Evolutionary conservation across 129 eudicot species (phyloP), one percentile per base, ranked within the genome.

Genomic region (Pulicaria dysenterica): DNA sequence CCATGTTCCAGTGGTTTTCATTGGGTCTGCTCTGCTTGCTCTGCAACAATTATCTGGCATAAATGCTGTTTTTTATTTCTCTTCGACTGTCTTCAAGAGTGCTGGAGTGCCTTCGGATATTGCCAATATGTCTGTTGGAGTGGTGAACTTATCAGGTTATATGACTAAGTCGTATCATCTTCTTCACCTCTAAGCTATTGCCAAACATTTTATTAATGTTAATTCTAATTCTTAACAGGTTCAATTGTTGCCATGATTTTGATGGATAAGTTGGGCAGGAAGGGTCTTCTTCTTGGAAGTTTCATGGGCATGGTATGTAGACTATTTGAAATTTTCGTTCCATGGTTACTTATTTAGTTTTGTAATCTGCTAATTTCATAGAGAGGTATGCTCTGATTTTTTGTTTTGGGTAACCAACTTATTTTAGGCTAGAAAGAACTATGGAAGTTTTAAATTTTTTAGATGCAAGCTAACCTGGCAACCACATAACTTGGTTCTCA

Each of bases 241-340:
- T 91, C 97, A 39, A 42, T 88, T 51, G 74, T 85, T 17, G 97
- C 97, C 5, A 88, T 85, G 83, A 54, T 84, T 73, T 81, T 91
- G 79, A 91, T 91, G 97, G 95, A 91, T 83, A 91, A 77, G 69
- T 79, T 91, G 61, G 97, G 97, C 48, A 84, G 97, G 76, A 91
- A 81, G 75, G 86, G 77, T 73, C 95, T 91, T 68, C 97, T 91
- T 78, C 74, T 85, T 59, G 83, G 97, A 58, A 91, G 97, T 78
- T 91, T 91, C 79, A 70, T 81, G 83, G 97, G 97, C 80, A 91
- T 91, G 97, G 97, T 67, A 73, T 82, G 75, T 76, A 73, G 40
- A 80, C 31, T 45, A 5, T 31, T 45, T 16, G 57, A 16, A 47
- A 47, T 14, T 15, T 58, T 37, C 3, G 5, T 60, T 47, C 19